Evolutionary conservation across 495 filamentous ascomycete genomes (phyloP).

Genomic region (Aspergillus heteromorphus): DNA sequence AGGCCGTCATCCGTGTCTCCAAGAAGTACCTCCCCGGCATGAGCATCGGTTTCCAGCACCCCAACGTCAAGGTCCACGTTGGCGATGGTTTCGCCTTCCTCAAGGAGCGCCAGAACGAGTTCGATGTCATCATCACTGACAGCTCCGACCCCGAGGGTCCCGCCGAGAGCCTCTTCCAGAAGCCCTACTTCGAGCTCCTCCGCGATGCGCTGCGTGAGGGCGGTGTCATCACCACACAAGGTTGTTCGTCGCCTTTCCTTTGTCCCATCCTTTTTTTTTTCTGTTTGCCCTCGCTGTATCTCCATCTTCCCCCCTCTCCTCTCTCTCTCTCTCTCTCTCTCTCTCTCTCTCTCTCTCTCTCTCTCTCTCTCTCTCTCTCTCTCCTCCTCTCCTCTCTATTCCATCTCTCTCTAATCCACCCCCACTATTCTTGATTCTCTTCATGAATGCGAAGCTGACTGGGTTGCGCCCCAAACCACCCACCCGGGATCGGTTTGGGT

Average conservation of each 20-base stretch:
- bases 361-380: conserved; percentile 3
- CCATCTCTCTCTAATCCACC: not conserved
- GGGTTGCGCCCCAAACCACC: conserved; percentile 30
- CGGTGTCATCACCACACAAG: conserved; percentile 99
- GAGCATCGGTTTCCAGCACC: conserved; percentile 87
- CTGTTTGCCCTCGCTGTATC: not conserved
- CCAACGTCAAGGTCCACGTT: conserved; percentile 83
- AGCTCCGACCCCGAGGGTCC: conserved; percentile 96
- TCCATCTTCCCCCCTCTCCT: conserved; percentile 1
- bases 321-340: conserved; percentile 8
- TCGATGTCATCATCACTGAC: conserved; percentile 99
- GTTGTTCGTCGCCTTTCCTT: conserved; percentile 87
- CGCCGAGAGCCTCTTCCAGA: conserved; percentile 93
- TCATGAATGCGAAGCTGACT: conserved; percentile 24
- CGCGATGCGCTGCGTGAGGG: conserved; percentile 83
- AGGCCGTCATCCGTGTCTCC: conserved; percentile 96
- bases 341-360: conserved; percentile 2
- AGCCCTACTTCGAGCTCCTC: conserved; percentile 95
- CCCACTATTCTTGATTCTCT: not conserved
- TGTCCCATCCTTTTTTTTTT: conserved; percentile 6
- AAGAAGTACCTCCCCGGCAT: conserved; percentile 98
- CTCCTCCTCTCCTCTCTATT: not conserved
- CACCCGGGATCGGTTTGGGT: conserved; percentile 33
- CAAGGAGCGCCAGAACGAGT: conserved; percentile 84
- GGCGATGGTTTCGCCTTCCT: conserved; percentile 99